A percentile compares a stretch with the other conserved stretches of the same genome.
These are phyloP conservation scores for Rhodotorula sp. DNA, from an alignment of 1,284 basidiomycete species.

Conservation along the genomic window DNA sequence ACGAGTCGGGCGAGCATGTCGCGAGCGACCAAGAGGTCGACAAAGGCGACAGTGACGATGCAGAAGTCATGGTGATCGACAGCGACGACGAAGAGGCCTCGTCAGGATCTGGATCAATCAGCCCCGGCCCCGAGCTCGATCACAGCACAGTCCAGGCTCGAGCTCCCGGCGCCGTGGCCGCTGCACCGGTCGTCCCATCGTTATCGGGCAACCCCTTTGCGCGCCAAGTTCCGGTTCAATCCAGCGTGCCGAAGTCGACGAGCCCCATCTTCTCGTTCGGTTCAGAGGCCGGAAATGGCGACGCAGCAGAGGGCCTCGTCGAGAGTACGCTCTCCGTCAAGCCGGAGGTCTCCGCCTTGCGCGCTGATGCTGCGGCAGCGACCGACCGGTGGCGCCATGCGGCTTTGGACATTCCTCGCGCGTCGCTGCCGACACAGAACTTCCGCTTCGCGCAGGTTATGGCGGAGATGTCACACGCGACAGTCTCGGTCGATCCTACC, in stretches of 20 bases:
- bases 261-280: background rate
- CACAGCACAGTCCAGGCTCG: too few relatives aligned
- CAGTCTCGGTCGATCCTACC: background rate
- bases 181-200: background rate
- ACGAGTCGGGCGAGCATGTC: background rate
- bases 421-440: slow-evolving; percentile 1
- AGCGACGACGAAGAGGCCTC: too few relatives aligned
- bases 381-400: background rate
- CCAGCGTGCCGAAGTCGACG: background rate
- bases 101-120: too few relatives aligned
- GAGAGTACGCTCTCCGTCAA: background rate
- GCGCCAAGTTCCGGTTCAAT: background rate
- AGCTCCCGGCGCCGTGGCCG: too few relatives aligned
- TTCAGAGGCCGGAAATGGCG: background rate
- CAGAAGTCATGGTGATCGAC: too few relatives aligned
- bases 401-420: slow-evolving; percentile 1
- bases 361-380: background rate
- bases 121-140: too few relatives aligned
- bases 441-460: slow-evolving; percentile 9
- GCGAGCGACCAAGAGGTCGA: background rate
- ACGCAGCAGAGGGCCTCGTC: background rate
- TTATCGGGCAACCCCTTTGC: background rate
- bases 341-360: background rate
- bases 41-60: too few relatives aligned
- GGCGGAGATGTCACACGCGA: background rate